These are phyloP conservation scores for Toxoplasma gondii DNA, from an alignment of 169 alveolate genomes.

Conservation along the genomic window DNA sequence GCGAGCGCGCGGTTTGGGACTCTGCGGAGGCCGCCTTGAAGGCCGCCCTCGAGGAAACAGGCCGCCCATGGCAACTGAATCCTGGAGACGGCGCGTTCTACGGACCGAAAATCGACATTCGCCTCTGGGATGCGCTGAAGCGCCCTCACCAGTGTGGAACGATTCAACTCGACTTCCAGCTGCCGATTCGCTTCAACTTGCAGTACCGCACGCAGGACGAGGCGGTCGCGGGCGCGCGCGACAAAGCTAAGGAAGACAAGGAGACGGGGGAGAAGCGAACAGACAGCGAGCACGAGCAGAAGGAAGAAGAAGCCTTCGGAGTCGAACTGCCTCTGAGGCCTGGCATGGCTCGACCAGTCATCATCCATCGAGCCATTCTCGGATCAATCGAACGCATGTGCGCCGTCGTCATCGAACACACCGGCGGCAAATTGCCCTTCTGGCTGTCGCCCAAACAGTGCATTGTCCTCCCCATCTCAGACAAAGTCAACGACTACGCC, in stretches of 20 bases:
- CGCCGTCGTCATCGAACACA: conserved; percentile 88
- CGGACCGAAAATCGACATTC: conserved; percentile 99
- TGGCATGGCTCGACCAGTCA: conserved; percentile 97
- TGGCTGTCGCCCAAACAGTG: conserved; percentile 99
- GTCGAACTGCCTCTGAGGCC: conserved; percentile 66
- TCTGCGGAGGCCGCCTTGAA: conserved; percentile 94
- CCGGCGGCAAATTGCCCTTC: conserved; percentile 99
- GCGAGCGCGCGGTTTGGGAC: conserved; percentile 94
- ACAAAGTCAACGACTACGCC: conserved; percentile 90
- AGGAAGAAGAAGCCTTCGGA: conserved; percentile 16
- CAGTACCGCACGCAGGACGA: conserved; percentile 93
- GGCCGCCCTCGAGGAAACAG: conserved; percentile 92
- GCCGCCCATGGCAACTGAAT: conserved; percentile 83
- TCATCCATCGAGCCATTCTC: conserved; percentile 98
- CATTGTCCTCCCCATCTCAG: conserved; percentile 93
- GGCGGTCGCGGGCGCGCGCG: conserved; percentile 41
- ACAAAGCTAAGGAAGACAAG: conserved; percentile 32
- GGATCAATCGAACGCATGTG: conserved; percentile 88
- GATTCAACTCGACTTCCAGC: conserved; percentile 97
- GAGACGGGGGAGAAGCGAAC: neutral
- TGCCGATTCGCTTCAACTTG: conserved; percentile 97
- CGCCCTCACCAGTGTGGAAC: conserved; percentile 99
- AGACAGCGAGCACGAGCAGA: conserved; percentile 49
- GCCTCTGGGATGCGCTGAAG: conserved; percentile 95
- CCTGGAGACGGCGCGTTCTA: conserved; percentile 99